Evolutionary conservation across 129 eudicot species (phyloP).

Genomic region (Pseudognaphalium luteoalbum): DNA sequence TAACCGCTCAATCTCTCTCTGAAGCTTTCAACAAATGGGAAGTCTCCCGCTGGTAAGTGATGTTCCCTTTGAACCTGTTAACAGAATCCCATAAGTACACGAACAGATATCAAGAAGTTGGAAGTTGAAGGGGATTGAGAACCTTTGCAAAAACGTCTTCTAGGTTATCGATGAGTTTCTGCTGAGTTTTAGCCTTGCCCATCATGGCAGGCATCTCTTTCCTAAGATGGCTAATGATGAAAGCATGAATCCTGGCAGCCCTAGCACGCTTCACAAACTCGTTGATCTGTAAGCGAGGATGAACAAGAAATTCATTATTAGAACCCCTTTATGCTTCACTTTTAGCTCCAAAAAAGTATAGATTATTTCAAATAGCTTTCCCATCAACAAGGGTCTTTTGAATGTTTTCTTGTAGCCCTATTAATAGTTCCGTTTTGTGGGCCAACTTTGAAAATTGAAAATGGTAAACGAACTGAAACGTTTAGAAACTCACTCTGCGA

Average conservation of each 20-base stretch:
- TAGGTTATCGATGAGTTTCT: constrained; percentile 76
- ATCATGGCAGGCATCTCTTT: constrained; percentile 97
- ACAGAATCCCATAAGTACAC: not conserved
- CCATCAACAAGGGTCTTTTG: too few species aligned
- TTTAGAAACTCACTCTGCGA: constrained; percentile 69
- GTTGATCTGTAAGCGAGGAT: constrained; percentile 55
- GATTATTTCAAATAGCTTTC: too few species aligned
- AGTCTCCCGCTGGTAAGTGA: constrained; percentile 90
- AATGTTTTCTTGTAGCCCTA: not conserved
- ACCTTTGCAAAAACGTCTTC: constrained; percentile 85
- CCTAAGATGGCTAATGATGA: constrained; percentile 84
- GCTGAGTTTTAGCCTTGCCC: constrained; percentile 89
- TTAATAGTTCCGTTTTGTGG: not conserved
- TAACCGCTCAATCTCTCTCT: constrained; percentile 72
- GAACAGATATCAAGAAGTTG: not conserved
- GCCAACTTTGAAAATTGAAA: not conserved
- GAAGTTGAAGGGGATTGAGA: constrained; percentile 4
- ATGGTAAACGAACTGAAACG: not conserved
- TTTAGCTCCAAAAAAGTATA: not conserved
- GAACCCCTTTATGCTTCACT: not conserved
- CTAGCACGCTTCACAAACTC: constrained; percentile 99
- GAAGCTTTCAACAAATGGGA: constrained; percentile 77
- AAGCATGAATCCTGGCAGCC: constrained; percentile 94
- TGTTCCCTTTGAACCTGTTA: constrained; percentile 85
- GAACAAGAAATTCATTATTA: not conserved